Evolutionary conservation across 495 filamentous ascomycete species (phyloP), one percentile per base, ranked within the genome.

Genomic region (Lepraria neglecta): DNA sequence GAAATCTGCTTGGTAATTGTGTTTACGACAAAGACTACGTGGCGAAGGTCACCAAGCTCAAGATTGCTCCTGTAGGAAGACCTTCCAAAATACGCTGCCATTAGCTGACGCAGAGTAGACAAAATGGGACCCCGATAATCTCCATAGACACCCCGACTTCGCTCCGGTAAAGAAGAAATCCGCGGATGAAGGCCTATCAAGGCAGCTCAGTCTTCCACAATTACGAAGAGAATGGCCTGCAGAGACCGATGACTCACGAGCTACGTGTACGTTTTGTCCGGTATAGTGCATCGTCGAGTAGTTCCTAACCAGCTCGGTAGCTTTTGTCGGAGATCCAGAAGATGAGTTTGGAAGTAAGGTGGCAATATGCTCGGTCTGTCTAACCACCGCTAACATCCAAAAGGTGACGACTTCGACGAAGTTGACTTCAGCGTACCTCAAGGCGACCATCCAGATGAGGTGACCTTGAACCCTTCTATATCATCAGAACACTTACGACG

Each of bases 1-100:
- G 94, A 47, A 98, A 98, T 68, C 86, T 97, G 15, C 79, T 98
- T 60, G 94, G 94, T 19, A 97, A 97, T 72, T 98, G 94, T 75
- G 83, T 98, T 58, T 96, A 97, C 76, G 94, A 98, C 71, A 97
- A 96, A 69, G 84, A 92, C 50, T 98, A 95, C 72, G 74, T 97
- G 60, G 74, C 81, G 42, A 90, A 89, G 70, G 87, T 97, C 12
- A 86, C 84, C 6, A 95, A 88, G 74, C 74, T 97, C 53, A 96
- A 90, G 75, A 79, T 81, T 30, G 74, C 72, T 40, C 82, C 84
- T 17, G 80, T 82, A 76, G 61, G 78, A 69, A 19, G 21, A 42
- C n/a, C 10, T 38, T 21, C 42, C n/a, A 14, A 38, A 9, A 45
- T 7, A 15, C 42, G 10, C 12, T 30, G 58, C 58, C 61, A 19